phyloP scores from a whole-genome alignment of 257 asterid species.

The Salvia splendens region DNA sequence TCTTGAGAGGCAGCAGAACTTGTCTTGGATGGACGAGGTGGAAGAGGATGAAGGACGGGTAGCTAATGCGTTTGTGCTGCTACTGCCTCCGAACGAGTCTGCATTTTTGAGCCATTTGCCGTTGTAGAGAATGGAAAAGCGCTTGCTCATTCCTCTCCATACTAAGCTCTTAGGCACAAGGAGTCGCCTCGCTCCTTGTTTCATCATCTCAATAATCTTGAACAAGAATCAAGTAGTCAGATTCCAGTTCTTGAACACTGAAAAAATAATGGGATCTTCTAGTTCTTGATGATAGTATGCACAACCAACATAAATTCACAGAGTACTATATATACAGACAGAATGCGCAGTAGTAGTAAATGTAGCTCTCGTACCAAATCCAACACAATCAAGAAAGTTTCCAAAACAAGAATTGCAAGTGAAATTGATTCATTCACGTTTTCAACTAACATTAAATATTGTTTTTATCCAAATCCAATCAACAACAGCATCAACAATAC shows the following conservation, averaged over 20 bases:
- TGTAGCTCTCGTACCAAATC: no score
- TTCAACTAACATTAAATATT: neutral
- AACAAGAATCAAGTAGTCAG: conserved; percentile 32
- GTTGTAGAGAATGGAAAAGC: conserved; percentile 78
- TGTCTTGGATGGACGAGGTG: conserved; percentile 56
- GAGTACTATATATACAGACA: no score
- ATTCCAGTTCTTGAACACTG: no score
- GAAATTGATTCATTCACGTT: neutral
- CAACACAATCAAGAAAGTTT: no score
- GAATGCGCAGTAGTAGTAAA: no score
- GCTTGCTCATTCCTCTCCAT: conserved; percentile 94
- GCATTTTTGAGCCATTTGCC: conserved; percentile 87
- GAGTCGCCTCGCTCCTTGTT: conserved; percentile 89
- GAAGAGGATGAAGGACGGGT: conserved; percentile 65
- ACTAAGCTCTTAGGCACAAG: conserved; percentile 86
- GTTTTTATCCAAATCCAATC: neutral
- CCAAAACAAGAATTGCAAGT: neutral
- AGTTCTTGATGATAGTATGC: no score
- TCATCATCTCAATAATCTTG: conserved; percentile 98
- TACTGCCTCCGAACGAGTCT: conserved; percentile 43
- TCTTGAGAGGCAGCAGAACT: conserved; percentile 84
- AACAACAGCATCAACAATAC: neutral
- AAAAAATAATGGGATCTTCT: no score
- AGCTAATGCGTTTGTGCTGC: conserved; percentile 40
- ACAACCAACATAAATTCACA: no score